A percentile compares a stretch with the other conserved stretches of the same genome.
Conservation (phyloP, 768 basidiomycete genomes). For the Leccinum subgranulosum region DNA sequence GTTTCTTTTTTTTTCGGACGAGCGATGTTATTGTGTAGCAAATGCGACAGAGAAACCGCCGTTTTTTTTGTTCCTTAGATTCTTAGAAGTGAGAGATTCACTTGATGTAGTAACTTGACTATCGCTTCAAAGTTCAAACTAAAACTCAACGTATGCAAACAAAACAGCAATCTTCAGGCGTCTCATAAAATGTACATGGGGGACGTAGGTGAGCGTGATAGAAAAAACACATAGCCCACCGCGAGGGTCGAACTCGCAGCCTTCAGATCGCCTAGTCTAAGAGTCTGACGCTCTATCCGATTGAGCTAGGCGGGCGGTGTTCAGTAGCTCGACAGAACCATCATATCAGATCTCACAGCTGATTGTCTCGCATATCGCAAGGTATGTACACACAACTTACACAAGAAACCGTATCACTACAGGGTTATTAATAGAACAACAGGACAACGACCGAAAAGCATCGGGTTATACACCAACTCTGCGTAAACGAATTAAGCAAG, state of each 20-base stretch:
- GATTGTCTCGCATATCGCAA: background rate
- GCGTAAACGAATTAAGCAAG: slow-evolving; percentile 3
- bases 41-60: too few relatives aligned
- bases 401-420: slow-evolving; percentile 2
- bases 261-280: slow-evolving; percentile 54
- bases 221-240: slow-evolving; percentile 44
- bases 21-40: too few relatives aligned
- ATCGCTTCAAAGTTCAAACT: too few relatives aligned
- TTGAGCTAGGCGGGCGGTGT: slow-evolving; percentile 58
- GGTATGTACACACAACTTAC: background rate
- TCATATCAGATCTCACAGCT: background rate
- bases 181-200: too few relatives aligned
- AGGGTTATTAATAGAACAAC: background rate
- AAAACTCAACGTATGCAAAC: too few relatives aligned
- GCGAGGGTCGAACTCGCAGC: slow-evolving; percentile 65
- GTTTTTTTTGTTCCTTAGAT: too few relatives aligned
- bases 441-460: background rate
- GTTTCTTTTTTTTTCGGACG: too few relatives aligned
- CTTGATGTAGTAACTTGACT: too few relatives aligned
- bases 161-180: too few relatives aligned
- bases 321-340: background rate
- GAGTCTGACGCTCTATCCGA: slow-evolving; percentile 69
- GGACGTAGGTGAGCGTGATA: too few relatives aligned
- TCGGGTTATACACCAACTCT: slow-evolving; percentile 30
- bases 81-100: too few relatives aligned